Evolutionary conservation across 2,329 filamentous ascomycete species (phyloP).

Genomic region (Colletotrichum sp.): DNA sequence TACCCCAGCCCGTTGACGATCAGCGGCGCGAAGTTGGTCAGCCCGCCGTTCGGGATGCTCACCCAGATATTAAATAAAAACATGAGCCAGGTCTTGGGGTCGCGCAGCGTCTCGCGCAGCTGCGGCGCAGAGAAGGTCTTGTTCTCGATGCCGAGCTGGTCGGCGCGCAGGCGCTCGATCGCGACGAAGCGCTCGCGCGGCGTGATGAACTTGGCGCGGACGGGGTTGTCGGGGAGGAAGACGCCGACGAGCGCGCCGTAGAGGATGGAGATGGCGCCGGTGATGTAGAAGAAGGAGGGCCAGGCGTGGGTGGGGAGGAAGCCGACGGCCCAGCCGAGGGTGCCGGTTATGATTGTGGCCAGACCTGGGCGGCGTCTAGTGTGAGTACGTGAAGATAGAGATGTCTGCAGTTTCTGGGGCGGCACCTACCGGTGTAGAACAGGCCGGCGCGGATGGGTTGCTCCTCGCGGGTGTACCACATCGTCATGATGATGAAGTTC

Average conservation of each 20-base stretch:
- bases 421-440: not conserved
- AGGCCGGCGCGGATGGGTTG: not conserved
- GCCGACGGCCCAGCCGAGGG: slow-evolving; percentile 23
- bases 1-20: not conserved
- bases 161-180: slow-evolving; percentile 52
- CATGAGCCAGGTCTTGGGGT: not conserved
- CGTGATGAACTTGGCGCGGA: slow-evolving; percentile 54
- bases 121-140: slow-evolving; percentile 40
- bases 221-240: slow-evolving; percentile 57
- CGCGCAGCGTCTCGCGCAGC: not conserved
- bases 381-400: too few species aligned
- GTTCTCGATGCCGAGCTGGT: slow-evolving; percentile 60
- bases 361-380: not conserved
- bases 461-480: not conserved
- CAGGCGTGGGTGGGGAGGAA: not conserved
- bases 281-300: slow-evolving; percentile 27
- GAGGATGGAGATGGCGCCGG: slow-evolving; percentile 30
- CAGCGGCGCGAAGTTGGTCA: not conserved
- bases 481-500: not conserved
- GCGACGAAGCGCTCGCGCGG: slow-evolving; percentile 50
- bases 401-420: too few species aligned
- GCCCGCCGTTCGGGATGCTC: not conserved
- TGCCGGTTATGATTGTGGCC: slow-evolving; percentile 24
- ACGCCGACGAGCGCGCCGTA: slow-evolving; percentile 62
- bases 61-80: not conserved